A percentile compares a stretch with the other conserved stretches of the same genome.
Evolutionary conservation across 2,329 filamentous ascomycete species (phyloP).

Genomic region (Aspergillus sp.): DNA sequence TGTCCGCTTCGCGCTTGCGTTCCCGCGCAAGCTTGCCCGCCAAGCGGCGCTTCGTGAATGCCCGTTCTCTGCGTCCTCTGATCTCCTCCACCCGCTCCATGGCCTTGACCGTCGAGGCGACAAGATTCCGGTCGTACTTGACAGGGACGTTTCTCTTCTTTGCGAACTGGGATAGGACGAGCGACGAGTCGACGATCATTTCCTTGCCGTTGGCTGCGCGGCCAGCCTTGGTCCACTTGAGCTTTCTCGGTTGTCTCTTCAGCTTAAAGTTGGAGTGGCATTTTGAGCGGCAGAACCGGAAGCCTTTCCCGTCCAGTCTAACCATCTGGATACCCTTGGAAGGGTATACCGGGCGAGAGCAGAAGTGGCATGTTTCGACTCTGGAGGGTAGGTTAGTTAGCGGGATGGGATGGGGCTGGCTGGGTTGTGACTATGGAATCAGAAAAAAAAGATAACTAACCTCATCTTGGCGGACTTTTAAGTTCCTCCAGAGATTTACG

Average conservation of each 20-base stretch:
- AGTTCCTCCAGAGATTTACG: background rate
- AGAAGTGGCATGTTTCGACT: constrained; percentile 69
- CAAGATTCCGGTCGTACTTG: constrained; percentile 91
- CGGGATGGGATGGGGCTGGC: background rate
- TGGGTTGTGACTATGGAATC: background rate
- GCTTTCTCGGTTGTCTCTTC: constrained; percentile 95
- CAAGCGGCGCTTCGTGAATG: constrained; percentile 94
- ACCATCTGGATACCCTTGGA: constrained; percentile 67
- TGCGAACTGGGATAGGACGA: constrained; percentile 70
- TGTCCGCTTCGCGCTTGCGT: constrained; percentile 73
- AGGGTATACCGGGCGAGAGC: constrained; percentile 64
- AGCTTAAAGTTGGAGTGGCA: constrained; percentile 84
- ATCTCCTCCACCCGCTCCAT: constrained; percentile 92
- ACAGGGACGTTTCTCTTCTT: constrained; percentile 91
- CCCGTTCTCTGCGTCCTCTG: constrained; percentile 75
- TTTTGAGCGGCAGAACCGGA: constrained; percentile 68
- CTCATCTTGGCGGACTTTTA: constrained; percentile 20
- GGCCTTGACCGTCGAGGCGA: constrained; percentile 81
- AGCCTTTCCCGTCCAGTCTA: constrained; percentile 43
- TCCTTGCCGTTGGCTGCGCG: constrained; percentile 79
- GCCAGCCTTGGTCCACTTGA: constrained; percentile 96
- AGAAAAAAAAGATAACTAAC: constrained; percentile 10
- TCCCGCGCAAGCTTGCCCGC: constrained; percentile 73
- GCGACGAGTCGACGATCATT: constrained; percentile 90
- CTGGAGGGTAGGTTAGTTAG: constrained; percentile 20